Percentiles rank a stretch among this genome's conserved stretches.
Evolutionary conservation across 495 filamentous ascomycete genomes (phyloP).

Genomic region (Trichoderma erinaceum): DNA sequence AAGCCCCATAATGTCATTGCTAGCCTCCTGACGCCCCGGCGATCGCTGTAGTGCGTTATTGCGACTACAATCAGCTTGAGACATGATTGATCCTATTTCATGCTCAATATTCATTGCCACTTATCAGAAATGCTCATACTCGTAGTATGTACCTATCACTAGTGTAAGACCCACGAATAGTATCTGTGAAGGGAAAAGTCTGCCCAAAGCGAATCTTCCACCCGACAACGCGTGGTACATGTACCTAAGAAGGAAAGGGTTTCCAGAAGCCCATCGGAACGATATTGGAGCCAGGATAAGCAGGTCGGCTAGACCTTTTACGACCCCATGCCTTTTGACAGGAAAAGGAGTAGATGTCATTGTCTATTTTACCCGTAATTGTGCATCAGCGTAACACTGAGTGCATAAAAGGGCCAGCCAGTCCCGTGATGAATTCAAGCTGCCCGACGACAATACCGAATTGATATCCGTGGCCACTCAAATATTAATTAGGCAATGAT

Average conservation of each 20-base stretch:
- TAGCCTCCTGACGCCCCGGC: conserved; percentile 13
- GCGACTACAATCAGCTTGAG: neutral
- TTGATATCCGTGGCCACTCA: too few relatives aligned
- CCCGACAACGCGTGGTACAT: too few relatives aligned
- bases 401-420: neutral
- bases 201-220: too few relatives aligned
- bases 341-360: neutral
- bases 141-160: neutral
- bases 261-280: conserved; percentile 1
- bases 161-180: too few relatives aligned
- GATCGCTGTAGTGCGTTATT: neutral
- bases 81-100: too few relatives aligned
- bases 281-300: neutral
- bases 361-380: neutral
- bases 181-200: too few relatives aligned
- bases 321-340: neutral
- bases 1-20: conserved; percentile 7
- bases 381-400: neutral
- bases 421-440: neutral
- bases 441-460: too few relatives aligned
- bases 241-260: neutral
- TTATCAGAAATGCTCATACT: neutral
- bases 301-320: neutral
- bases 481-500: too few relatives aligned
- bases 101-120: neutral